Conservation (phyloP, 192 early-diverging fungal genomes). For the Fimicolochytrium jonesii region DNA sequence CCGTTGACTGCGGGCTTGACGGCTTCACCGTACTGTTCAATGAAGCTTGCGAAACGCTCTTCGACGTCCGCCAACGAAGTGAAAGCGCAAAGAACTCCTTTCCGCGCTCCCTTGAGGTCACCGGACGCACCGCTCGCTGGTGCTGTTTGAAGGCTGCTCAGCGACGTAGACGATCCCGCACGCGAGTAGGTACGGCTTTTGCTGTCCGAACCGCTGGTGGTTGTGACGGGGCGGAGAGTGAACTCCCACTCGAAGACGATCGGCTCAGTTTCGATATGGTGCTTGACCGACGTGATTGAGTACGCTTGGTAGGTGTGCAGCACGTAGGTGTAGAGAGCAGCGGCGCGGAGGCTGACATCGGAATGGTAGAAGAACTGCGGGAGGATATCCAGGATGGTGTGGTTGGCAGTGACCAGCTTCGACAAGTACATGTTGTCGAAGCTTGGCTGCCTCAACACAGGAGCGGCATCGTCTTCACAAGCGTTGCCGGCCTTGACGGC, state of each 20-base stretch:
- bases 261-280: constrained; percentile 27
- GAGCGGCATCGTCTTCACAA: neutral
- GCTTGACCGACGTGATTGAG: constrained; percentile 76
- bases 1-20: neutral
- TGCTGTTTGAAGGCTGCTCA: neutral
- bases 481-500: constrained; percentile 33
- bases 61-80: constrained; percentile 68
- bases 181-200: neutral
- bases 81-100: constrained; percentile 81
- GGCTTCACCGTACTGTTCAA: constrained; percentile 51
- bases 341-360: constrained; percentile 66
- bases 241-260: constrained; percentile 51
- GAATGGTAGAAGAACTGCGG: constrained; percentile 90
- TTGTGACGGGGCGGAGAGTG: constrained; percentile 37
- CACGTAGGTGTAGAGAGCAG: constrained; percentile 94
- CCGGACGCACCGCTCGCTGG: constrained; percentile 26
- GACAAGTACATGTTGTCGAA: constrained; percentile 50
- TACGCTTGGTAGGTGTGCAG: constrained; percentile 98
- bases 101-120: constrained; percentile 63
- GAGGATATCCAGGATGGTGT: constrained; percentile 93
- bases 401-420: constrained; percentile 80
- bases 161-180: neutral
- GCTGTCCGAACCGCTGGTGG: neutral
- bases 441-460: neutral
- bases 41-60: constrained; percentile 50